phyloP scores from a whole-genome alignment of 2,329 filamentous ascomycete genomes.

The Pseudogymnoascus sp. region DNA sequence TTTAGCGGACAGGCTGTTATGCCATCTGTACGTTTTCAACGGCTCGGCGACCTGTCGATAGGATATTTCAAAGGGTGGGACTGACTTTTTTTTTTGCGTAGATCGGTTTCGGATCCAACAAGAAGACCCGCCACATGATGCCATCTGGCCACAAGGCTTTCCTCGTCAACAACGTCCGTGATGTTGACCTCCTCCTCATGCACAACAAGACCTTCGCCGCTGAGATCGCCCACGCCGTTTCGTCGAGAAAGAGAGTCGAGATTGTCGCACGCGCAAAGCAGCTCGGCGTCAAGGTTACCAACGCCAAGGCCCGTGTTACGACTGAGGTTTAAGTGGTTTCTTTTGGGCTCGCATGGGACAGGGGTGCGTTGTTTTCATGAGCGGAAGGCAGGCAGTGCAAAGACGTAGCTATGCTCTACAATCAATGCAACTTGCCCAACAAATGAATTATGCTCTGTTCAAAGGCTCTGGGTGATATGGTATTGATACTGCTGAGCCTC shows the following conservation, averaged over 20 bases:
- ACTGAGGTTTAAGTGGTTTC: conserved; percentile 65
- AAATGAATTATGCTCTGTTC: conserved; percentile 5
- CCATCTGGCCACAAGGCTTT: conserved; percentile 99
- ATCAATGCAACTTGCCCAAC: conserved; percentile 22
- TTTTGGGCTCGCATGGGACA: conserved; percentile 29
- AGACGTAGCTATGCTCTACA: conserved; percentile 28
- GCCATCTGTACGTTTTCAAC: conserved; percentile 75
- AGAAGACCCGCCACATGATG: conserved; percentile 98
- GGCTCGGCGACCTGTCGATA: neutral
- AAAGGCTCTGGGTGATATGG: neutral
- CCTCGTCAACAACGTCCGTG: conserved; percentile 93
- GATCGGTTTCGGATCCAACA: conserved; percentile 99
- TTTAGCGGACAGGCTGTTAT: conserved; percentile 95
- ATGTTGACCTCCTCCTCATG: conserved; percentile 97
- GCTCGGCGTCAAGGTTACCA: conserved; percentile 98
- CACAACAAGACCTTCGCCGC: conserved; percentile 99
- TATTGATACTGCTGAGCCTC: neutral
- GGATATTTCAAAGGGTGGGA: conserved; percentile 9
- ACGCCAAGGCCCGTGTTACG: conserved; percentile 97
- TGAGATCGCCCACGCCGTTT: conserved; percentile 97
- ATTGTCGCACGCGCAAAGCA: conserved; percentile 97
- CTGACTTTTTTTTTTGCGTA: conserved; percentile 34
- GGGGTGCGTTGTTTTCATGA: conserved; percentile 28
- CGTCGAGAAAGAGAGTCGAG: conserved; percentile 96
- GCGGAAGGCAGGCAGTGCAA: conserved; percentile 23